Evolutionary conservation across 495 filamentous ascomycete species (phyloP).

Genomic region (Podospora appendiculata): DNA sequence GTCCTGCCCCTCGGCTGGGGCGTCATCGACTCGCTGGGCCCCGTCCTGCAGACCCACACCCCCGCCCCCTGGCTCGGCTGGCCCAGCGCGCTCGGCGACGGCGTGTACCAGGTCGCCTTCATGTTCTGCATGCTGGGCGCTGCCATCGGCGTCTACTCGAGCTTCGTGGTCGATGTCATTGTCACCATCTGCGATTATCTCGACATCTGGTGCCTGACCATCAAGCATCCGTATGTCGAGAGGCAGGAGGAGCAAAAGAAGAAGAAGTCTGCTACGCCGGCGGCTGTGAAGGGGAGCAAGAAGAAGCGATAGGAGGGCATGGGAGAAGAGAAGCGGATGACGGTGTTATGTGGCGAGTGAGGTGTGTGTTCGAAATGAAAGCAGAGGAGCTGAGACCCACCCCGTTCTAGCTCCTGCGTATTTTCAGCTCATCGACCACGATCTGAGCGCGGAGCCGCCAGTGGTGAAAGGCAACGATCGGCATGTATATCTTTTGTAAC

Average conservation of each 20-base stretch:
- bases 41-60: constrained; percentile 46
- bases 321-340: background rate
- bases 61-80: constrained; percentile 57
- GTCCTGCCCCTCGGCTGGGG: constrained; percentile 59
- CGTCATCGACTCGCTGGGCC: constrained; percentile 70
- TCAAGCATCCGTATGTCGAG: constrained; percentile 67
- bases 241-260: constrained; percentile 20
- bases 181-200: constrained; percentile 95
- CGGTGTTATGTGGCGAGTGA: background rate
- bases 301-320: background rate
- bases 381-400: no score
- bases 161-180: constrained; percentile 93
- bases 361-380: no score
- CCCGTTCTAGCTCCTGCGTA: no score
- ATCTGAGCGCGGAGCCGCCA: no score
- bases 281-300: constrained; percentile 18
- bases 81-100: constrained; percentile 68
- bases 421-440: no score
- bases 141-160: constrained; percentile 81
- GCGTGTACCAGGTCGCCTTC: constrained; percentile 74
- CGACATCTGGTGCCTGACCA: constrained; percentile 96
- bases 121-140: constrained; percentile 76
- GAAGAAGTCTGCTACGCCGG: background rate
- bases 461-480: no score
- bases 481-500: no score